Evolutionary conservation across 306 rosid species (phyloP), one percentile per base, ranked within the genome.

Genomic region (Dalbergia cochinchinensis): DNA sequence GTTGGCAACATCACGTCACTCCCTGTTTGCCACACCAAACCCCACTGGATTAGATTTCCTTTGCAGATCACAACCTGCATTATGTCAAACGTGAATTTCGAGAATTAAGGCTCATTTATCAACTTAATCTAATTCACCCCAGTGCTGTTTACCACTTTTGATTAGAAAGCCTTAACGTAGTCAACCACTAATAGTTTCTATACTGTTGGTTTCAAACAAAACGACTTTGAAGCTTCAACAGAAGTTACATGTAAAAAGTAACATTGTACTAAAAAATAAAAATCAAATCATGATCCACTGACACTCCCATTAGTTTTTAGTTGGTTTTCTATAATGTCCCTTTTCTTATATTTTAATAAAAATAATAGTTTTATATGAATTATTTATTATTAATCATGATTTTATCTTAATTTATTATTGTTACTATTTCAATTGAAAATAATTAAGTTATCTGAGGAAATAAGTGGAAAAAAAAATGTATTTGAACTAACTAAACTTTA

Each of bases 11-110:
- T 70, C 44, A 42, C 34, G 11, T 50, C 73, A 67, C 61, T n/a
- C 59, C 3, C 8, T 65, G 33, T 19, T 61, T 71, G 73, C 83
- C 65, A 70, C 65, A 70, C 82, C 85, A 16, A 26, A 42, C 39
- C 42, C 63, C 66, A 60, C 35, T 62, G 50, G 34, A 68, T 62
- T 39, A 45, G 41, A 37, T 37, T 37, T 26, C 48, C 55, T 58
- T 31, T 37, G 41, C 80, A 45, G 60, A 15, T 13, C 62, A 42
- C 80, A 44, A 72, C 58, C 34, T 6, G 34, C 47, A 42, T 42
- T 37, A 54, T 63, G 53, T 26, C 8, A 78, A 47, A 37, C 68
- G 20, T 34, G n/a, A 31, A 5, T 15, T 16, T 31, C 64, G 42
- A 34, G 31, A 8, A 58, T 1, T 16, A 44, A 34, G 3, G 20